A percentile compares a stretch with the other conserved stretches of the same genome.
These are phyloP conservation scores for Lentinula aciculospora DNA, from an alignment of 768 basidiomycete species.

Conservation along the genomic window DNA sequence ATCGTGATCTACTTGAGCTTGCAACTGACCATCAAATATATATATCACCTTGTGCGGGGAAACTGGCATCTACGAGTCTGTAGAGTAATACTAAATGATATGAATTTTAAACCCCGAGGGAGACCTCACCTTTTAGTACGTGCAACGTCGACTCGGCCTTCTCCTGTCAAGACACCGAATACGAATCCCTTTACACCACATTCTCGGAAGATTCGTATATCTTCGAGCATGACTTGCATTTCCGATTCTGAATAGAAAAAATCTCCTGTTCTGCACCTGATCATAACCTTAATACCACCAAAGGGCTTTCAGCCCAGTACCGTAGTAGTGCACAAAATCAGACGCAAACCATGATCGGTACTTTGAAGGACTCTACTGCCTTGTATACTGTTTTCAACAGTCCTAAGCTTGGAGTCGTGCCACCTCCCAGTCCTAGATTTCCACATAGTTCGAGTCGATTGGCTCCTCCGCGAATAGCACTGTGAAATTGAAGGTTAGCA, in stretches of 20 bases:
- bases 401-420: constrained; percentile 78
- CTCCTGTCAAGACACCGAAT: constrained; percentile 51
- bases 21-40: background rate
- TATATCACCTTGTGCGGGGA: constrained; percentile 15
- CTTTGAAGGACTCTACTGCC: constrained; percentile 15
- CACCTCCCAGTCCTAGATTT: constrained; percentile 69
- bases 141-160: constrained; percentile 55
- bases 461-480: constrained; percentile 67
- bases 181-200: constrained; percentile 61
- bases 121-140: constrained; percentile 43
- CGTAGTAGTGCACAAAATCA: constrained; percentile 1
- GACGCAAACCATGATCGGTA: constrained; percentile 62
- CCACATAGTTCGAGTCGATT: constrained; percentile 74
- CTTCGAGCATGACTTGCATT: constrained; percentile 68
- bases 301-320: background rate
- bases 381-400: constrained; percentile 54
- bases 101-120: constrained; percentile 14
- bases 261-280: constrained; percentile 75
- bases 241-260: constrained; percentile 70
- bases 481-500: constrained; percentile 19
- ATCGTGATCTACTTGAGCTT: background rate
- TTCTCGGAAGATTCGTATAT: constrained; percentile 57
- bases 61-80: constrained; percentile 17
- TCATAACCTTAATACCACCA: constrained; percentile 53
- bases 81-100: background rate